phyloP scores from a whole-genome alignment of 768 basidiomycete genomes.

The Leccinellum luteum region DNA sequence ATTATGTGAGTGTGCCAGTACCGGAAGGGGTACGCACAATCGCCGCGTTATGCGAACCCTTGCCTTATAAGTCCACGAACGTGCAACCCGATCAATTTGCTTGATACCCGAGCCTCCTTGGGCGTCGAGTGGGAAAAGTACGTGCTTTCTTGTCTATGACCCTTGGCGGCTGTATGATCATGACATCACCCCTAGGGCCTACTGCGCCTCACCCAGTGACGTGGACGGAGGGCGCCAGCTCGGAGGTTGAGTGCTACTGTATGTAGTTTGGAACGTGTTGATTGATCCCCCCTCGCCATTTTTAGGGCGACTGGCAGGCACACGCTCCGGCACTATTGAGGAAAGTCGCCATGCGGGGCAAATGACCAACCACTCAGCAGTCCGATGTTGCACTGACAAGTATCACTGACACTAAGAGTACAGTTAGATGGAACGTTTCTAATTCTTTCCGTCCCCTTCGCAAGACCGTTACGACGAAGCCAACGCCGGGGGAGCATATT shows the following conservation, averaged over 20 bases:
- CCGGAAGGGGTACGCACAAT: neutral
- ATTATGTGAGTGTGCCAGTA: too few species aligned
- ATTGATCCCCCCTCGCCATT: neutral
- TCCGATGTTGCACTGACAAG: neutral
- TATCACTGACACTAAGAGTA: conserved; percentile 9
- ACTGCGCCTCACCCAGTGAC: neutral
- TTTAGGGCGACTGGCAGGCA: neutral
- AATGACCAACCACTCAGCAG: conserved; percentile 14
- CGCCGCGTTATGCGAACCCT: neutral
- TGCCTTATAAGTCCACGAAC: conserved; percentile 14
- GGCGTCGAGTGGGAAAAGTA: neutral
- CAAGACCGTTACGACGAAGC: neutral
- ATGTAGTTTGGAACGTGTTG: neutral
- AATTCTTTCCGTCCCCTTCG: conserved; percentile 3
- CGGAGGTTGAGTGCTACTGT: neutral
- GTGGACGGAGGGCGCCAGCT: neutral
- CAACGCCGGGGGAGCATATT: neutral
- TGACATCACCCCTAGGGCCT: neutral
- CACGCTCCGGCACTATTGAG: neutral
- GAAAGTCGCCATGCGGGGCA: conserved; percentile 3
- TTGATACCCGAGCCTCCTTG: neutral
- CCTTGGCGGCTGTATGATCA: neutral
- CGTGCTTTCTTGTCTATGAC: neutral
- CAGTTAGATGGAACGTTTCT: conserved; percentile 10
- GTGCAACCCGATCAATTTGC: conserved; percentile 12